These are phyloP conservation scores for Colletotrichum phormii DNA, from an alignment of 2,329 filamentous ascomycete species.

Conservation along the genomic window DNA sequence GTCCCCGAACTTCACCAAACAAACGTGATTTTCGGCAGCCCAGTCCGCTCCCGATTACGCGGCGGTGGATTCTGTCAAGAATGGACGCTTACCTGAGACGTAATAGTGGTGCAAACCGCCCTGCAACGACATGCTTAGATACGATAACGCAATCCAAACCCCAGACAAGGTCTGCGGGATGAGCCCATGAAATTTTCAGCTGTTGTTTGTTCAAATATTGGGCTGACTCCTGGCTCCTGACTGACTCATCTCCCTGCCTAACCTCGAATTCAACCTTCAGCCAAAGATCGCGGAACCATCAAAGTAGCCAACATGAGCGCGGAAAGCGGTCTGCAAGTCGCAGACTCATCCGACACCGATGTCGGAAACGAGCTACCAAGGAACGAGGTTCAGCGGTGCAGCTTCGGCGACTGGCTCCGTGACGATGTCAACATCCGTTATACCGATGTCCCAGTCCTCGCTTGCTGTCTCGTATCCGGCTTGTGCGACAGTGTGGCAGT, in stretches of 20 bases:
- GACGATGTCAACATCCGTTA: conserved; percentile 36
- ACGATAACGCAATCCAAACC: conserved; percentile 33
- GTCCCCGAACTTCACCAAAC: conserved; percentile 30
- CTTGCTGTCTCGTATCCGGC: conserved; percentile 52
- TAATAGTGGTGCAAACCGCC: conserved; percentile 18
- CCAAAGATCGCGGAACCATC: background rate
- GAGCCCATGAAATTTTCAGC: background rate
- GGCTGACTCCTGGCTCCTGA: background rate
- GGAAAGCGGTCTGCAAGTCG: conserved; percentile 25
- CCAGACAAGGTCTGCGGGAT: conserved; percentile 14
- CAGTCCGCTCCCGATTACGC: conserved; percentile 32
- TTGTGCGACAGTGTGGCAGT: conserved; percentile 54
- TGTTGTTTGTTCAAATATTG: conserved; percentile 12
- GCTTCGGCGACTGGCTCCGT: conserved; percentile 32
- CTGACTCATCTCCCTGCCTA: background rate
- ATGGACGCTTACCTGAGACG: conserved; percentile 29
- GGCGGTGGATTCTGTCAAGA: conserved; percentile 23
- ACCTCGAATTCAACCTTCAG: background rate
- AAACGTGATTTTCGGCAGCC: conserved; percentile 27
- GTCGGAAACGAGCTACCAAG: conserved; percentile 9
- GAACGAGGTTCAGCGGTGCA: background rate
- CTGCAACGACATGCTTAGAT: conserved; percentile 29
- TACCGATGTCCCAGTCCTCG: conserved; percentile 52
- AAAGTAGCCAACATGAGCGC: conserved; percentile 10
- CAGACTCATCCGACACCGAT: conserved; percentile 29